Evolutionary conservation across 768 basidiomycete species (phyloP).

Genomic region (Boletales sp.): DNA sequence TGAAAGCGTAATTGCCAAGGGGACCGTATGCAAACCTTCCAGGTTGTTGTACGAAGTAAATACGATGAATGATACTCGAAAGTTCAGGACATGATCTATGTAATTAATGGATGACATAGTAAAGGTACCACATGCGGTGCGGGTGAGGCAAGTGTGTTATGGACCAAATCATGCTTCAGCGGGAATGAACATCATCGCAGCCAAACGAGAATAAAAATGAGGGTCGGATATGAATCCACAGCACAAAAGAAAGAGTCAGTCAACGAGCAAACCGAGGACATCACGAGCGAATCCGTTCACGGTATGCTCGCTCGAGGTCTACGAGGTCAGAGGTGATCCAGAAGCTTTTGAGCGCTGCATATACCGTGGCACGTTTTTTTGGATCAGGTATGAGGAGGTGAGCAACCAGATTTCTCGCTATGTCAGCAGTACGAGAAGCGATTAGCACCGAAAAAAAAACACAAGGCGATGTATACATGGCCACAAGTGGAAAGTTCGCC

Average conservation of each 20-base stretch:
- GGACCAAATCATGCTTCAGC: background rate
- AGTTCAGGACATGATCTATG: background rate
- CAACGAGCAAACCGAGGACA: background rate
- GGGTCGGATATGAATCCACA: background rate
- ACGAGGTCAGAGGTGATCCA: slow-evolving; percentile 68
- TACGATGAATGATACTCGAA: background rate
- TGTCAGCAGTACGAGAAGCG: background rate
- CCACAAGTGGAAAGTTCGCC: slow-evolving; percentile 1
- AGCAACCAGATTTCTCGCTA: slow-evolving; percentile 54
- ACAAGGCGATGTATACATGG: background rate
- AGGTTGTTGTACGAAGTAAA: slow-evolving; percentile 5
- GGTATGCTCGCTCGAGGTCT: slow-evolving; percentile 60
- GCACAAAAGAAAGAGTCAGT: background rate
- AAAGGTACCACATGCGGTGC: background rate
- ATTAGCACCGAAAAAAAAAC: slow-evolving; percentile 7
- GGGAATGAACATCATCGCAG: background rate
- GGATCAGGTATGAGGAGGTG: slow-evolving; percentile 61
- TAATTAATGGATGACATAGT: background rate
- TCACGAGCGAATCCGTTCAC: slow-evolving; percentile 43
- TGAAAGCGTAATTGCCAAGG: slow-evolving; percentile 54
- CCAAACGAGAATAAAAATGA: background rate
- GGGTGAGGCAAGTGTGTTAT: background rate
- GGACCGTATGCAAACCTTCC: background rate
- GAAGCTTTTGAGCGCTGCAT: slow-evolving; percentile 51
- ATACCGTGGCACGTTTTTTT: slow-evolving; percentile 57